Conservation (phyloP, 306 rosid genomes). For the Prinsepia uniflora region DNA sequence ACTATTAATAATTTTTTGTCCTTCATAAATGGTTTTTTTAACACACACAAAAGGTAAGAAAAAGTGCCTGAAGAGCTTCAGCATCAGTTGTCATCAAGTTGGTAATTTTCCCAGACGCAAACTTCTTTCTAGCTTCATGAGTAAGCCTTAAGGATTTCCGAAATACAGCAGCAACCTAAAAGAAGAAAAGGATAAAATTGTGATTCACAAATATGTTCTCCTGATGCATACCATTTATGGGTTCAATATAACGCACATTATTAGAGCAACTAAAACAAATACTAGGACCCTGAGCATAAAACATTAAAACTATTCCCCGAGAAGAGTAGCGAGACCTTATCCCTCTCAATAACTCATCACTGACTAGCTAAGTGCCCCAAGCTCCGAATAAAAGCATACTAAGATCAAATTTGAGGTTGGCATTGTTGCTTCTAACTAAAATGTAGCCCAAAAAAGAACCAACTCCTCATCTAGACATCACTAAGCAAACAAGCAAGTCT, state of each 20-base stretch:
- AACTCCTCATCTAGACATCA: neutral
- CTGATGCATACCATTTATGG: neutral
- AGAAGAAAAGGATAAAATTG: conserved; percentile 12
- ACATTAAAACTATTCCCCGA: neutral
- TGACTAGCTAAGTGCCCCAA: neutral
- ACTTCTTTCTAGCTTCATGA: conserved; percentile 91
- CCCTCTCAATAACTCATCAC: neutral
- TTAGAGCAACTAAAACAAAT: neutral
- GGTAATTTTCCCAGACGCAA: conserved; percentile 91
- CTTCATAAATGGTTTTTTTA: neutral
- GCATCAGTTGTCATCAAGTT: conserved; percentile 97
- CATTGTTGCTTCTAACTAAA: neutral
- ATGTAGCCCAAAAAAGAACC: neutral
- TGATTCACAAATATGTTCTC: neutral
- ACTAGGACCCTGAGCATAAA: neutral
- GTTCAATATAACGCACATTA: neutral
- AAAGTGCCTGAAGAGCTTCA: conserved; percentile 80
- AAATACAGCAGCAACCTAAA: conserved; percentile 90
- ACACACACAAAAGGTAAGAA: conserved; percentile 10
- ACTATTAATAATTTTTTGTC: too few species aligned
- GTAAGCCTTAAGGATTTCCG: conserved; percentile 94
- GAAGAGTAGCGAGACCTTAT: neutral
- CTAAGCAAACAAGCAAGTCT: neutral
- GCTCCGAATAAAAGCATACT: neutral
- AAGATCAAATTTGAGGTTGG: neutral